phyloP scores from a whole-genome alignment of 148 eudicot species.

The Rheum nobile region DNA sequence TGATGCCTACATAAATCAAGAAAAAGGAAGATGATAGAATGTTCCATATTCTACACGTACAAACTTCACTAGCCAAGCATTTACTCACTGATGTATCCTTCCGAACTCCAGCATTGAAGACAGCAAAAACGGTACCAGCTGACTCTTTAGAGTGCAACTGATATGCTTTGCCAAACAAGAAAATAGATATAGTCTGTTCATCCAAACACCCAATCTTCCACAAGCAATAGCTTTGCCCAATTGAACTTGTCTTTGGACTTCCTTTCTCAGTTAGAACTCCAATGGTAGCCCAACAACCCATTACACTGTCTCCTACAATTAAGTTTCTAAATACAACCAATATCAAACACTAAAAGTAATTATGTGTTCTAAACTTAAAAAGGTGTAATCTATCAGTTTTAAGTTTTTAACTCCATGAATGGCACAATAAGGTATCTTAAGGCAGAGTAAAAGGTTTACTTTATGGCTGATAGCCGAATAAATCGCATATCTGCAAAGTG shows the following conservation, averaged over 20 bases:
- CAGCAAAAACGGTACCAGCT: conserved; percentile 51
- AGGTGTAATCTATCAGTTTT: conserved; percentile 3
- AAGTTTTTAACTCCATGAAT: conserved; percentile 10
- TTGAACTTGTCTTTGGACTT: conserved; percentile 47
- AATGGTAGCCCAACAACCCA: conserved; percentile 96
- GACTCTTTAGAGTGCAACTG: conserved; percentile 42
- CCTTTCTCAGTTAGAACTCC: conserved; percentile 75
- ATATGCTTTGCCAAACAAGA: conserved; percentile 93
- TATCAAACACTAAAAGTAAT: neutral
- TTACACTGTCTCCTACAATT: conserved; percentile 63
- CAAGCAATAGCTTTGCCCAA: conserved; percentile 59
- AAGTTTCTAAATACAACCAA: conserved; percentile 47
- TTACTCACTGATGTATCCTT: conserved; percentile 59
- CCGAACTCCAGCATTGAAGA: conserved; percentile 63
- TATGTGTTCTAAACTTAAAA: neutral
- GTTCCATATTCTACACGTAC: neutral
- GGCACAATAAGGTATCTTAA: neutral
- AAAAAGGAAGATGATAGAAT: neutral
- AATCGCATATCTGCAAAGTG: conserved; percentile 79
- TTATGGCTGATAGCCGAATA: conserved; percentile 69
- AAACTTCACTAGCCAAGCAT: neutral
- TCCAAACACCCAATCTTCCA: conserved; percentile 90
- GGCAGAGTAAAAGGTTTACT: conserved; percentile 26
- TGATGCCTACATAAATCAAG: conserved; percentile 33
- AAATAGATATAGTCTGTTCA: conserved; percentile 56